Base-by-base conservation (phyloP, 2,329 filamentous ascomycete genomes). In the Microdochium paspali region DNA sequence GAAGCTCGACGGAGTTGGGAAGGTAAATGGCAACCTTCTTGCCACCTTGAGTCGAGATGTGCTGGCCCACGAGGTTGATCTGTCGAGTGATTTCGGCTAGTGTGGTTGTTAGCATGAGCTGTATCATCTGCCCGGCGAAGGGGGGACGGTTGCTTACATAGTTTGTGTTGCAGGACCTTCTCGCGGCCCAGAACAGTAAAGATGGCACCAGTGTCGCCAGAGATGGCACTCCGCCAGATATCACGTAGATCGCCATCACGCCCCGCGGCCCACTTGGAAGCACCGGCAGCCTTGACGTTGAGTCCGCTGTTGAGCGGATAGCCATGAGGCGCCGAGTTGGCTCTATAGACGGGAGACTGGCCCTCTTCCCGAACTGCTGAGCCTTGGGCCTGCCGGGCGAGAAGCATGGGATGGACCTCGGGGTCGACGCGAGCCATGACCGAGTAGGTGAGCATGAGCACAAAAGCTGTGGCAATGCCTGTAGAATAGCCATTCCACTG, bases 211-310 rank as follows among this genome's bases (percentile, higher is more conserved):
- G 80, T 82, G 35, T 77, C 77, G 45, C 87, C 88, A 47, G 73
- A 73, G 10, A 83, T 73, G 39, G 82, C 85, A 59, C 79, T 78
- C 53, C 84, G 80, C 93, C 93, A 98, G 48, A 98, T 74, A 66
- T 98, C 91, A 47, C 91, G 79, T 54, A 98, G 71, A 58, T 98
- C 91, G 42, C 93, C 93, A 64, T 95, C 84, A 48, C 86, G 82
- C 44, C 91, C 91, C 48, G 77, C 73, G 10, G 85, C 77, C 87
- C 90, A 96, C 67, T 89, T 89, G 44, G 87, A 85, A 43, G 85
- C 80, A 40, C 84, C 85, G 0, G 84, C 69, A 47, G 90, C 85
- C 68, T 89, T 91, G 48, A 97, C 86, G 55, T 87, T 88, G 44
- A 95, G 72, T 4, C 90, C 88, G 31, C 76, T 70, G 55, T 84